Evolutionary conservation across 2,329 filamentous ascomycete species (phyloP), one percentile per base, ranked within the genome.

Genomic region (Alternaria arbusti): DNA sequence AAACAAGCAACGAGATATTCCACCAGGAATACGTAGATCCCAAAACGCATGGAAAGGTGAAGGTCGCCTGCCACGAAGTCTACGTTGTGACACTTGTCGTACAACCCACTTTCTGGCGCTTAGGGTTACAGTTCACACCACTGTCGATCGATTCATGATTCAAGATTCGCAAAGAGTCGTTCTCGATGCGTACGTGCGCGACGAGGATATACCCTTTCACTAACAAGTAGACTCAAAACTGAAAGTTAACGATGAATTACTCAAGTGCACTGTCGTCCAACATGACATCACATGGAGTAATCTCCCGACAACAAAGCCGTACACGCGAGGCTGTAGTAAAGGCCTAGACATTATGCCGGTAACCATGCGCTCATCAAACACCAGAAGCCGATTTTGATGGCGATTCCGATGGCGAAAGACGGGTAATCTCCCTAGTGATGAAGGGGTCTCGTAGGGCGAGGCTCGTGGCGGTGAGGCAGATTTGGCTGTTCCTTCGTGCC

Each of bases 371-470:
- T 54, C 47, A 57, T 55, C 59, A 51, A 55, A 50, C 45, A 17
- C 8, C 23, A 28, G 40, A 30, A 23, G 43, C 57, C 57, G 46
- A 59, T 55, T 15, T 7, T 12, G 26, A 26, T 63, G 45, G 50
- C 51, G 28, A 50, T 55, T 15, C 17, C 11, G 25, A 26, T 63
- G 45, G 50, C 51, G 28, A 50, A 25, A 43, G 50, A 54, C 20
- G 44, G 28, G 51, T 58, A 55, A 62, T 66, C 62, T 60, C 59
- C 47, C 23, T 30, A 59, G 54, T 66, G 59, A 69, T 69, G 65
- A 69, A 67, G 54, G 67, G 65, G 57, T 58, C 26, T 52, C 22
- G 56, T 54, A 57, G 26, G 61, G 55, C 49, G 55, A 67, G 64
- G 59, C 50, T 52, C 28, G 57, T 61, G 59, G 58, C 51, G 51